These are phyloP conservation scores for Boletus huronensis DNA, from an alignment of 768 basidiomycete genomes.

Conservation along the genomic window DNA sequence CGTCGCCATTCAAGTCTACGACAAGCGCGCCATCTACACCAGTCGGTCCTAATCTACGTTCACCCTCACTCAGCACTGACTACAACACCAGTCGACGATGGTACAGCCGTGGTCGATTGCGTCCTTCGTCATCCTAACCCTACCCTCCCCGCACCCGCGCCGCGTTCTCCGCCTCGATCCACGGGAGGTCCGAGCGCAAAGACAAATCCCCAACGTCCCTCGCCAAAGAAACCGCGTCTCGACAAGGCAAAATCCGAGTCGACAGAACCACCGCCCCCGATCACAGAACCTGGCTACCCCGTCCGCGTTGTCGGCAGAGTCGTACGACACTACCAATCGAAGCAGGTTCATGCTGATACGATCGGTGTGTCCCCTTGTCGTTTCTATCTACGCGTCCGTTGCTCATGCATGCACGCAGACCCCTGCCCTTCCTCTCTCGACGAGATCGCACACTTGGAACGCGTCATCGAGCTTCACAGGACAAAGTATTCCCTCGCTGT, in stretches of 20 bases:
- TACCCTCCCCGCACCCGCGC: conserved; percentile 15
- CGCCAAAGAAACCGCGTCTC: conserved; percentile 17
- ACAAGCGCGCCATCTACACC: conserved; percentile 57
- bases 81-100: conserved; percentile 62
- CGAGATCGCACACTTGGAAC: conserved; percentile 55
- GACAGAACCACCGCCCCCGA: conserved; percentile 30
- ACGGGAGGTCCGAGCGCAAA: conserved; percentile 3
- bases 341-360: conserved; percentile 45
- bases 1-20: conserved; percentile 58
- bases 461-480: conserved; percentile 51
- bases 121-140: conserved; percentile 40
- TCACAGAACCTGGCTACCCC: conserved; percentile 44
- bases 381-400: background rate
- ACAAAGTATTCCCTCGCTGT: conserved; percentile 43
- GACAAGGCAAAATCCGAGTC: conserved; percentile 4
- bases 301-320: conserved; percentile 50
- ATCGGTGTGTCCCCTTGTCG: conserved; percentile 42
- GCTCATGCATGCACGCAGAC: conserved; percentile 29
- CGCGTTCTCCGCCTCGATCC: conserved; percentile 8
- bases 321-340: conserved; percentile 36
- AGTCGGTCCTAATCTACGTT: conserved; percentile 32
- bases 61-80: background rate
- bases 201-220: background rate
- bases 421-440: conserved; percentile 51
- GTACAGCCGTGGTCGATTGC: conserved; percentile 72